phyloP scores from a whole-genome alignment of 148 eudicot genomes.

The Suaeda aralocaspica region DNA sequence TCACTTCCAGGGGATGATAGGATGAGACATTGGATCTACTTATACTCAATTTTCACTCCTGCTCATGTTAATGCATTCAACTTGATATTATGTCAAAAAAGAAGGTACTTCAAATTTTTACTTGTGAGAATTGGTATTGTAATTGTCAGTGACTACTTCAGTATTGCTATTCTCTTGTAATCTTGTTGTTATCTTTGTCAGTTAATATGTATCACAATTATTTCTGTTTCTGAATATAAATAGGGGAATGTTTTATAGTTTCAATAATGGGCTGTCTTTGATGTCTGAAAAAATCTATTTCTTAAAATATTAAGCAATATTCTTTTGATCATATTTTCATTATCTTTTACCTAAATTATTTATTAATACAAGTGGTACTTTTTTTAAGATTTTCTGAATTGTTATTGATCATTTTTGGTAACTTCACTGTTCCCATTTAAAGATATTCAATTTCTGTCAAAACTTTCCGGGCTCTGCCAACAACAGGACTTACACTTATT shows the following conservation, averaged over 20 bases:
- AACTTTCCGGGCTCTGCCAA: background rate
- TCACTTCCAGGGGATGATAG: constrained; percentile 71
- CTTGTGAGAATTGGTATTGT: background rate
- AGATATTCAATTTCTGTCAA: background rate
- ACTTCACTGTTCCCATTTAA: no score
- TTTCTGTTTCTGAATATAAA: background rate
- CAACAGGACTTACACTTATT: background rate
- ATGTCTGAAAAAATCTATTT: background rate
- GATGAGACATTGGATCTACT: constrained; percentile 68
- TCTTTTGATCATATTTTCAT: no score
- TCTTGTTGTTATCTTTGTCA: background rate
- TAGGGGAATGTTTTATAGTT: background rate
- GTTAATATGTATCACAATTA: background rate
- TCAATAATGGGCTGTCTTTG: background rate
- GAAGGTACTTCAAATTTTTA: constrained; percentile 43
- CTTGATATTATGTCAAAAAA: constrained; percentile 61
- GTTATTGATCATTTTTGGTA: background rate
- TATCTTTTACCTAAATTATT: no score
- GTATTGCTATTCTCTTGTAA: background rate
- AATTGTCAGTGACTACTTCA: background rate
- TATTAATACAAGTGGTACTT: background rate
- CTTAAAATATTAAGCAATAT: background rate
- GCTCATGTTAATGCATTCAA: constrained; percentile 70
- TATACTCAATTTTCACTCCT: constrained; percentile 65
- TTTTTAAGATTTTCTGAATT: background rate